Evolutionary conservation across 768 basidiomycete genomes (phyloP).

Genomic region (Lactarius hengduanensis): DNA sequence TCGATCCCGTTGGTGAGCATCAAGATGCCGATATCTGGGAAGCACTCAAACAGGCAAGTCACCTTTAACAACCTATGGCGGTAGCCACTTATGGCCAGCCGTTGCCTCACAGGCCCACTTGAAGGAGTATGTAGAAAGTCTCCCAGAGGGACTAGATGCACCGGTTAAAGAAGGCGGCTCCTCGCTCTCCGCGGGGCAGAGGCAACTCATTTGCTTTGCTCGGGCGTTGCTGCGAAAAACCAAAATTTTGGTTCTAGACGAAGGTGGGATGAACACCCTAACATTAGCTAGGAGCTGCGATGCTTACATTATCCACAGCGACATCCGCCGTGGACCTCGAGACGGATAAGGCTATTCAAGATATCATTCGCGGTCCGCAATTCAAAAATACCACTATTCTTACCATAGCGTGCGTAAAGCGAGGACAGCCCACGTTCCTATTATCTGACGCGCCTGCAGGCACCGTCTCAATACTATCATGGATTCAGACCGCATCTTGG

Average conservation of each 20-base stretch:
- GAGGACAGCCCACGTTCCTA: slow-evolving; percentile 5
- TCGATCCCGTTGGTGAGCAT: slow-evolving; percentile 78
- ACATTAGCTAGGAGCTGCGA: neutral
- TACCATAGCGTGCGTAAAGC: slow-evolving; percentile 70
- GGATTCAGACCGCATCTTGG: slow-evolving; percentile 76
- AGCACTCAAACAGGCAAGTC: slow-evolving; percentile 63
- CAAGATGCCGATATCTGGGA: slow-evolving; percentile 84
- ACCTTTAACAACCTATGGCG: slow-evolving; percentile 30
- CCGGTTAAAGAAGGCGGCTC: slow-evolving; percentile 74
- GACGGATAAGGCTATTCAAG: slow-evolving; percentile 86
- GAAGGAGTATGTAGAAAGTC: slow-evolving; percentile 62
- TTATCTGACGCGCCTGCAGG: slow-evolving; percentile 36
- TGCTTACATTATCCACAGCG: slow-evolving; percentile 42
- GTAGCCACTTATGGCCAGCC: neutral
- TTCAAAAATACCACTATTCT: slow-evolving; percentile 80
- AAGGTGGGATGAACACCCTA: slow-evolving; percentile 49
- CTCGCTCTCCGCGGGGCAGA: slow-evolving; percentile 81
- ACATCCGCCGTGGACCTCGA: slow-evolving; percentile 90
- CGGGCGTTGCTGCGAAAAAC: slow-evolving; percentile 80
- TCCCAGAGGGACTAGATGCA: slow-evolving; percentile 70
- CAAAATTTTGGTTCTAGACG: slow-evolving; percentile 90
- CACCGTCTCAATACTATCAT: slow-evolving; percentile 84
- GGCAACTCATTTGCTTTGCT: slow-evolving; percentile 88
- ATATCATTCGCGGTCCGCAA: slow-evolving; percentile 76
- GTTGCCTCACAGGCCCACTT: slow-evolving; percentile 51